Evolutionary conservation across 2,329 filamentous ascomycete species (phyloP), one percentile per base, ranked within the genome.

Genomic region (Neonectria coccinea): DNA sequence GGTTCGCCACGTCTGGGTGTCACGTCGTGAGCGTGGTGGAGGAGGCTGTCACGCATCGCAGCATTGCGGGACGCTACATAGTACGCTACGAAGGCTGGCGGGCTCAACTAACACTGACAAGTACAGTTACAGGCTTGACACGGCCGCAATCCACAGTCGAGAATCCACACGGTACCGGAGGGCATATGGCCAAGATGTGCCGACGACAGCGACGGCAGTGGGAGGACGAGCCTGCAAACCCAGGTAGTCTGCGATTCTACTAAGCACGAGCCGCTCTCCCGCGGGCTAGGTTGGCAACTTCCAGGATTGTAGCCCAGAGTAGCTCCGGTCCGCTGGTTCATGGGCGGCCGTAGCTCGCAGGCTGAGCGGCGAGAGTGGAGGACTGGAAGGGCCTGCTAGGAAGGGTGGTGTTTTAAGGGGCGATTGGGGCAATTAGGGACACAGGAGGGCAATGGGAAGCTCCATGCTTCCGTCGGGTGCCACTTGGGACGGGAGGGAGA

Each of bases 401-500:
- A 59, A 45, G 33, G 55, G 50, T n/a, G 36, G 55, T 54, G 61
- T 59, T 59, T 59, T 56, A 59, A 58, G 56, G 61, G 56, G 61
- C 27, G 8, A 45, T 53, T 54, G 11, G 48, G 42, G 14, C 48
- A n/a, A 33, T 51, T 42, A 42, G 39, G n/a, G 39, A n/a, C 39
- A 9, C 39, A 11, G n/a, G 25, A 5, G 25, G 25, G 25, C 5
- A 6, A 25, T 25, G 25, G 25, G 25, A 25, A 25, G n/a, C 42
- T 44, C n/a, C n/a, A 44, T 20, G 25, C 45, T 36, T 25, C 25
- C 25, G 25, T 25, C 25, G 25, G 25, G 25, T 36, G 33, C 33
- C 33, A 16, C 33, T 36, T 48, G 45, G 45, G 9, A 31, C 25
- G 45, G 25, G 33, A 36, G 45, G 25, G 33, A 36, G 12, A 36